Base-by-base conservation (phyloP, 345 rosid genomes). In the Acer campestre region DNA sequence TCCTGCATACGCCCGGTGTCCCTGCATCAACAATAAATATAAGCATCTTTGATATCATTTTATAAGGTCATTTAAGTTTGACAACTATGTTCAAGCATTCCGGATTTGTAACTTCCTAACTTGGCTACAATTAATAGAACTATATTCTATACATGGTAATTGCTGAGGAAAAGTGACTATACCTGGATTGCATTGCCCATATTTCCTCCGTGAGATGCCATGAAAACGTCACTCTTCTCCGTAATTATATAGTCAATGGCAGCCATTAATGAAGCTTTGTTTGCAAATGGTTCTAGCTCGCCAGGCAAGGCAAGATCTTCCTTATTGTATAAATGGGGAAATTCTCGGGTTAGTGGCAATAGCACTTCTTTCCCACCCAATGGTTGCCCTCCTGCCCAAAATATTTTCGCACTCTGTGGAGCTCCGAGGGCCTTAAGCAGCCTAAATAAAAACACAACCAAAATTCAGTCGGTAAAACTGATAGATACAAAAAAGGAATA, bases 171-270 rank as follows among this genome's bases (percentile, higher is more conserved):
- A 68, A 59, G 56, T 56, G 62, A 31, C 22, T 16, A 63, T 81
- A 91, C 97, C 98, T 94, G 99, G 79, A 94, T 83, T 1, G 97
- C 92, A 6, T 90, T 98, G 25, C 97, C 98, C 98, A 96, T 96
- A 74, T 96, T 96, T 78, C 99, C 99, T 59, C 99, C 99, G 42
- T 94, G 98, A 78, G 99, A 96, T 70, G 99, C 90, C 98, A 96
- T 91, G 85, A 96, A 96, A 78, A 94, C 97, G 69, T 96, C 95
- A 66, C 99, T 94, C 68, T 83, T 86, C 76, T 86, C 92, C 0
- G 97, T 90, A 53, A 97, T 97, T 77, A 97, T 81, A 51, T 85
- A 91, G 83, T 97, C 98, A 6, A 94, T 84, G 11, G 99, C 98
- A 70, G 99, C 98, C 97, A 97, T 83, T 17, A 85, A 58, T 0